phyloP scores from a whole-genome alignment of 352 stramenopile genomes.

The Aphanomyces astaci region DNA sequence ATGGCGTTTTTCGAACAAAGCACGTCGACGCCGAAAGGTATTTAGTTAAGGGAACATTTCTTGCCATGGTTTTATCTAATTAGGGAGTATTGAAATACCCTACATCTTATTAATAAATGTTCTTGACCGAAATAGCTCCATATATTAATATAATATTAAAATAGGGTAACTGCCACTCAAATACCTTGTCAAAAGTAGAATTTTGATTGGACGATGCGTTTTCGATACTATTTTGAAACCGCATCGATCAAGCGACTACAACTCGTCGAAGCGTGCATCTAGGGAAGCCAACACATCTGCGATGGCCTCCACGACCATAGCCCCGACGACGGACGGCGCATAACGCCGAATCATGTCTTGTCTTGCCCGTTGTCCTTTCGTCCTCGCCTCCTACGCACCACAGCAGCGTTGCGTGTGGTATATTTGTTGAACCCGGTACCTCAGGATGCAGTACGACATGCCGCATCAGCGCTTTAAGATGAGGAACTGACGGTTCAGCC shows the following conservation, averaged over 20 bases:
- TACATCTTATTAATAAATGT: too few species aligned
- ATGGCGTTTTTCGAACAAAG: background rate
- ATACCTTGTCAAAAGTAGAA: too few species aligned
- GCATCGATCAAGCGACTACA: too few species aligned
- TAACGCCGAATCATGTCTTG: slow-evolving; percentile 81
- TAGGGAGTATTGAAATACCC: too few species aligned
- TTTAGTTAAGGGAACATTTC: background rate
- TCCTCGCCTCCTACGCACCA: slow-evolving; percentile 38
- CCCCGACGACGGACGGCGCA: slow-evolving; percentile 59
- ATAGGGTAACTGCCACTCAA: too few species aligned
- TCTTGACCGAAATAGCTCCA: too few species aligned
- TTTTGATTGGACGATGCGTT: too few species aligned
- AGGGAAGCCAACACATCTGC: slow-evolving; percentile 9
- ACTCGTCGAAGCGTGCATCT: background rate
- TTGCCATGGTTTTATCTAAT: too few species aligned
- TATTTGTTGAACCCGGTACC: slow-evolving; percentile 24
- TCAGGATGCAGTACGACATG: slow-evolving; percentile 51
- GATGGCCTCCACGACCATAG: slow-evolving; percentile 37
- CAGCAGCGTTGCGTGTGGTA: background rate
- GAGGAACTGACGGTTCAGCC: slow-evolving; percentile 71
- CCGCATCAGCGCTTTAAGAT: slow-evolving; percentile 60
- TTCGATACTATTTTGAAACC: too few species aligned
- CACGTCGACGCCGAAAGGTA: too few species aligned
- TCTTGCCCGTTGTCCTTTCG: slow-evolving; percentile 61
- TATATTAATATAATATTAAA: too few species aligned